Evolutionary conservation across 2,329 filamentous ascomycete genomes (phyloP), one percentile per base, ranked within the genome.

Genomic region (Trichoderma asperellum): DNA sequence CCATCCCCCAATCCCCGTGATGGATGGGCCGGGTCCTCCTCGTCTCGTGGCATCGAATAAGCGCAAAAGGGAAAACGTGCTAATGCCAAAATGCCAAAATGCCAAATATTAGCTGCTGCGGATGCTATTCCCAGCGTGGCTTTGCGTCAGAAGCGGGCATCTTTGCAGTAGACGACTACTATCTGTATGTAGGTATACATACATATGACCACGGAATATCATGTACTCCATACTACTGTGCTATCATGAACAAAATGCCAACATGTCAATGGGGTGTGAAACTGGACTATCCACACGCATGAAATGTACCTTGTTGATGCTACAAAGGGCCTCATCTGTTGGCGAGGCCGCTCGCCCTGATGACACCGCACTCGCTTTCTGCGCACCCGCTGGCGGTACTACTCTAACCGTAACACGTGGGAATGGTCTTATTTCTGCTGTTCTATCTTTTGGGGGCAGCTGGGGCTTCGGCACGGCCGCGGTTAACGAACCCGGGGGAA

Each of bases 371-470:
- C 55, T 43, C 32, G 40, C 37, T 58, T 59, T 52, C 16, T 40
- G 40, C 37, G 21, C 57, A 16, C 57, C 57, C 63, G 63, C 63
- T 37, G 21, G 40, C 63, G 18, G 49, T 67, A 40, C 55, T 58
- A 67, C 63, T 59, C 55, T 59, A 37, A 43, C 21, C 37, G 63
- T 29, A 37, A 32, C 63, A 67, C 63, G 63, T 66, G 63, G 63
- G 63, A 66, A 57, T n/a, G 27, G 52, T 24, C 32, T 52, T n/a
- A 18, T 27, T 27, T 52, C 29, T 53, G n/a, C 37, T 61, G 58
- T 40, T 37, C n/a, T 43, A 47, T 24, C 58, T 12, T 61, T 16
- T 7, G n/a, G 35, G 56, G 21, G 12, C 24, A 56, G 10, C 43
- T 21, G 32, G 29, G 27, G 55, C 35, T 18, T 59, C 43, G 55